Evolutionary conservation across 2,329 filamentous ascomycete genomes (phyloP).

Genomic region (Colletotrichum nymphaeae): DNA sequence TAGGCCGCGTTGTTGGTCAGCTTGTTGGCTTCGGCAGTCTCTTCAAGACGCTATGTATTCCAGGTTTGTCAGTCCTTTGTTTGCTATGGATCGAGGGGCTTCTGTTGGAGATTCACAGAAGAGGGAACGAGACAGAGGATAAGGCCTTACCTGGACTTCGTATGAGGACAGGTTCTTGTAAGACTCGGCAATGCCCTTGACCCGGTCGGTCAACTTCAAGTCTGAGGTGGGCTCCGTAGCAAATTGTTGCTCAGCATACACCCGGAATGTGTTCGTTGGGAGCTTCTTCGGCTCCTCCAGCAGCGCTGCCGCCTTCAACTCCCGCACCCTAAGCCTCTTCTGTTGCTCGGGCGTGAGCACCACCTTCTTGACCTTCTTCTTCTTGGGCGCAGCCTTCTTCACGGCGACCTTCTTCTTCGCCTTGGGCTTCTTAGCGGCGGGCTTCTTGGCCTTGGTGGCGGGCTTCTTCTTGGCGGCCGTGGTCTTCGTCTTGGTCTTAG

Average conservation of each 20-base stretch:
- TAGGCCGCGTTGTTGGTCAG: slow-evolving; percentile 51
- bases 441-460: slow-evolving; percentile 40
- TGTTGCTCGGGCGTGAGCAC: slow-evolving; percentile 51
- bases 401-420: slow-evolving; percentile 35
- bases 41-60: slow-evolving; percentile 48
- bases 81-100: background rate
- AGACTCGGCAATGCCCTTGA: slow-evolving; percentile 38
- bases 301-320: slow-evolving; percentile 55
- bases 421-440: slow-evolving; percentile 30
- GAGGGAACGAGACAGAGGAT: background rate
- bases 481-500: slow-evolving; percentile 40
- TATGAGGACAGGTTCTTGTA: slow-evolving; percentile 54
- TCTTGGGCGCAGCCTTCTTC: slow-evolving; percentile 45
- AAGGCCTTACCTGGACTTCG: slow-evolving; percentile 57
- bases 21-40: slow-evolving; percentile 52
- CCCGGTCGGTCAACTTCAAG: slow-evolving; percentile 6
- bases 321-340: slow-evolving; percentile 44
- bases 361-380: slow-evolving; percentile 50
- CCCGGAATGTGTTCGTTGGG: slow-evolving; percentile 47
- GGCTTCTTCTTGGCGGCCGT: slow-evolving; percentile 39
- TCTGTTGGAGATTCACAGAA: background rate
- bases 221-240: background rate
- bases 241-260: slow-evolving; percentile 44
- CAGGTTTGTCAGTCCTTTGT: background rate
- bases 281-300: slow-evolving; percentile 50